These are phyloP conservation scores for Rutstroemia sp. DNA, from an alignment of 2,329 filamentous ascomycete species.

Conservation along the genomic window DNA sequence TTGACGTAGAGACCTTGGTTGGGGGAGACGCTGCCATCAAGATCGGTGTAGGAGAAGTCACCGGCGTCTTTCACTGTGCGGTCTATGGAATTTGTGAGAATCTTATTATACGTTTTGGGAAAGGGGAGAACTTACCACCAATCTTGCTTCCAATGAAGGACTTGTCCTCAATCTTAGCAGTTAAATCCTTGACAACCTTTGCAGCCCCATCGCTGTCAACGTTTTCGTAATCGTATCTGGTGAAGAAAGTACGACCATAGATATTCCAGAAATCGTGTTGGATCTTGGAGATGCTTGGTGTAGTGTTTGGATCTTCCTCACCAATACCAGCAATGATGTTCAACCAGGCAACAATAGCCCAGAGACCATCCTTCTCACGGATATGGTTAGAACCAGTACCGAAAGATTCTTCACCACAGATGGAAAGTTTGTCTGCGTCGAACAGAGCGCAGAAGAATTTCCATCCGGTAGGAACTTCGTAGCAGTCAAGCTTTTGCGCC, in stretches of 20 bases:
- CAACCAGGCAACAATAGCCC: slow-evolving; percentile 95
- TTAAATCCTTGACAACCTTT: slow-evolving; percentile 78
- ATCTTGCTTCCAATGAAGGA: slow-evolving; percentile 78
- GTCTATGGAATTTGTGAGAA: slow-evolving; percentile 32
- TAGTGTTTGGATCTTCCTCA: slow-evolving; percentile 68
- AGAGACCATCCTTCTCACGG: slow-evolving; percentile 96
- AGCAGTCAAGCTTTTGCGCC: slow-evolving; percentile 83
- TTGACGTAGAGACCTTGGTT: slow-evolving; percentile 94
- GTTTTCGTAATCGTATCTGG: slow-evolving; percentile 95
- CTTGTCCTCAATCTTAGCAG: slow-evolving; percentile 66
- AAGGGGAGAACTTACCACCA: slow-evolving; percentile 43
- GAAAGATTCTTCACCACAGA: slow-evolving; percentile 97
- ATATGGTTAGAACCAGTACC: slow-evolving; percentile 98
- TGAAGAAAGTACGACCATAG: slow-evolving; percentile 98
- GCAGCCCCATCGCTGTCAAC: slow-evolving; percentile 86
- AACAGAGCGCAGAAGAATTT: slow-evolving; percentile 98
- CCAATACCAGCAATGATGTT: slow-evolving; percentile 97
- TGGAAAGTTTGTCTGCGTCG: slow-evolving; percentile 91
- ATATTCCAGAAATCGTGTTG: slow-evolving; percentile 95
- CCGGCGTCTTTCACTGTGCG: slow-evolving; percentile 84
- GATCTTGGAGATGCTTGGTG: slow-evolving; percentile 90
- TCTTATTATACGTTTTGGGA: not conserved
- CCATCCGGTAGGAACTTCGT: slow-evolving; percentile 98
- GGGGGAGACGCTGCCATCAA: slow-evolving; percentile 92
- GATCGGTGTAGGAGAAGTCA: slow-evolving; percentile 96